Evolutionary conservation across 352 stramenopile species (phyloP).

Genomic region (Phytophthora lateralis): DNA sequence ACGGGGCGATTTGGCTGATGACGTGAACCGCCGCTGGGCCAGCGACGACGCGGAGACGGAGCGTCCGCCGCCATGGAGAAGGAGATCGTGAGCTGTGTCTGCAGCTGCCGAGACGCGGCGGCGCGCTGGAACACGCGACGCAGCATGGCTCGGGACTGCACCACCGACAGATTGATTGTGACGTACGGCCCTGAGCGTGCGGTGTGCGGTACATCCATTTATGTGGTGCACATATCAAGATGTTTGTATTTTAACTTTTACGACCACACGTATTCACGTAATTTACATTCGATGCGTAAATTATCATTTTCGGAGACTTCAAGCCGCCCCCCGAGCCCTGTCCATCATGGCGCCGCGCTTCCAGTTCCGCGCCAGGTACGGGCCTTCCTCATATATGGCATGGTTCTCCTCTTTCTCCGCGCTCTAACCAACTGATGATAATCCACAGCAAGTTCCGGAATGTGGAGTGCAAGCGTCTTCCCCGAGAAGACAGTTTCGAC

Average conservation of each 20-base stretch:
- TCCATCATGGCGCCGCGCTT: conserved; percentile 51
- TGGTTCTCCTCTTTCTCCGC: background rate
- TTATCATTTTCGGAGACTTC: conserved; percentile 5
- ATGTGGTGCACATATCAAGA: background rate
- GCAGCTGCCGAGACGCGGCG: conserved; percentile 10
- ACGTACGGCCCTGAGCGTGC: conserved; percentile 1
- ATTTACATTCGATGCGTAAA: background rate
- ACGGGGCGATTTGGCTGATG: background rate
- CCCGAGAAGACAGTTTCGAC: conserved; percentile 65
- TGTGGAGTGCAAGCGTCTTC: conserved; percentile 59
- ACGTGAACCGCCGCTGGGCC: background rate
- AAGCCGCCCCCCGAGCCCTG: conserved; percentile 9
- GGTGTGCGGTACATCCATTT: background rate
- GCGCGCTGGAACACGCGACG: conserved; percentile 24
- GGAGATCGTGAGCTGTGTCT: background rate
- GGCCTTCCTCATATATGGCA: background rate
- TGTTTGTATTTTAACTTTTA: background rate
- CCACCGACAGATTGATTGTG: conserved; percentile 10
- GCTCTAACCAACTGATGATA: background rate
- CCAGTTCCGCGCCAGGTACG: conserved; percentile 52
- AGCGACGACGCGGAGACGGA: background rate
- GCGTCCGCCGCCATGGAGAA: conserved; percentile 1
- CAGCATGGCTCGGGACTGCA: conserved; percentile 24
- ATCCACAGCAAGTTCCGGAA: conserved; percentile 79
- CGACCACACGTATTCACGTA: background rate